phyloP scores from a whole-genome alignment of 352 stramenopile genomes.

The Aphanomyces stellatus region DNA sequence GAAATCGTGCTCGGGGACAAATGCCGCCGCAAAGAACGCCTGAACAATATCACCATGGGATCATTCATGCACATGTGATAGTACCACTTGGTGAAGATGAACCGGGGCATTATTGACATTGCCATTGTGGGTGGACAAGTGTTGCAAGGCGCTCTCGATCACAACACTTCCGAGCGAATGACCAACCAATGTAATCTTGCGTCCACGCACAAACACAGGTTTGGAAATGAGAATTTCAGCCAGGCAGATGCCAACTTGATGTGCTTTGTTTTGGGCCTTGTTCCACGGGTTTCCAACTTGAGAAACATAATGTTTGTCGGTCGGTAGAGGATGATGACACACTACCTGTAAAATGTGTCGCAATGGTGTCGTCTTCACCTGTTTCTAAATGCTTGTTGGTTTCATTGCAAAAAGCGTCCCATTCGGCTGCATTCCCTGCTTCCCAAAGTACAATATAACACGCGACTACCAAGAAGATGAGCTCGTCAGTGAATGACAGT shows the following conservation, averaged over 20 bases:
- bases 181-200: slow-evolving; percentile 60
- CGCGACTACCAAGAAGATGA: slow-evolving; percentile 27
- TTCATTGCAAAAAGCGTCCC: slow-evolving; percentile 73
- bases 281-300: slow-evolving; percentile 68
- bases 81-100: slow-evolving; percentile 11
- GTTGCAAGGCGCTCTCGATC: slow-evolving; percentile 61
- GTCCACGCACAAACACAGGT: slow-evolving; percentile 38
- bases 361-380: slow-evolving; percentile 27
- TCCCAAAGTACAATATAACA: slow-evolving; percentile 70
- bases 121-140: slow-evolving; percentile 29
- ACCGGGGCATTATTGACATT: background rate
- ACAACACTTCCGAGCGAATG: slow-evolving; percentile 71
- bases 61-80: background rate
- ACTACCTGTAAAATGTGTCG: slow-evolving; percentile 51
- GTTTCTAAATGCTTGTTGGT: slow-evolving; percentile 51
- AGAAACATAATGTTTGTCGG: background rate
- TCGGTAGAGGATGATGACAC: background rate
- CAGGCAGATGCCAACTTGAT: slow-evolving; percentile 64
- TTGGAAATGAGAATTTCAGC: slow-evolving; percentile 49
- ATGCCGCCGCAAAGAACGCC: slow-evolving; percentile 64
- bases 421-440: slow-evolving; percentile 54
- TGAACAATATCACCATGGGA: background rate
- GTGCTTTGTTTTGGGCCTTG: slow-evolving; percentile 68
- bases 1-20: slow-evolving; percentile 39
- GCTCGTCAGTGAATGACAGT: background rate